Evolutionary conservation across 208 protist species (phyloP).

Genomic region (Crithidia brevicula): DNA sequence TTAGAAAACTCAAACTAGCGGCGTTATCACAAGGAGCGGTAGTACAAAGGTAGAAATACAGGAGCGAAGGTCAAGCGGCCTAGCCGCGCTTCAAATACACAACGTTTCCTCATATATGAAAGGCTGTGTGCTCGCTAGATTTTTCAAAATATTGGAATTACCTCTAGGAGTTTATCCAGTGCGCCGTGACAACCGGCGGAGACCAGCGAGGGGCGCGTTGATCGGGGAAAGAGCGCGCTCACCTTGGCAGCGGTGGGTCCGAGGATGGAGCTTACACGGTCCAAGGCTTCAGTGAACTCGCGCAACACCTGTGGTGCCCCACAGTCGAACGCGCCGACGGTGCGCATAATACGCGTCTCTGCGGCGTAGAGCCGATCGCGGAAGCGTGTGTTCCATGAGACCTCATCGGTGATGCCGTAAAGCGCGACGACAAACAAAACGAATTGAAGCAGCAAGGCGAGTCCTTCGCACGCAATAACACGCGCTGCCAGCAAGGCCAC

Average conservation of each 20-base stretch:
- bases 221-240: slow-evolving; percentile 20
- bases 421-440: slow-evolving; percentile 22
- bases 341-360: slow-evolving; percentile 26
- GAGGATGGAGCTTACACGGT: slow-evolving; percentile 19
- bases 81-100: too few species aligned
- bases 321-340: slow-evolving; percentile 26
- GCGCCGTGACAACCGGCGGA: slow-evolving; percentile 29
- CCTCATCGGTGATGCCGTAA: slow-evolving; percentile 25
- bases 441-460: slow-evolving; percentile 22
- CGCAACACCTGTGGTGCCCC: slow-evolving; percentile 9
- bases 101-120: too few species aligned
- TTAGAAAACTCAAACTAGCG: too few species aligned
- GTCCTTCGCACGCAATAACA: slow-evolving; percentile 21
- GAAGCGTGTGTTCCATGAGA: slow-evolving; percentile 33
- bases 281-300: slow-evolving; percentile 21
- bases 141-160: slow-evolving; percentile 25
- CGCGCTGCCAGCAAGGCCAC: slow-evolving; percentile 20
- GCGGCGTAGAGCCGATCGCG: slow-evolving; percentile 24
- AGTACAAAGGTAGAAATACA: too few species aligned
- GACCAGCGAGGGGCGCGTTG: slow-evolving; percentile 20
- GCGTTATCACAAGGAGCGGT: too few species aligned
- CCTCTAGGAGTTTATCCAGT: slow-evolving; percentile 26
- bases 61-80: too few species aligned
- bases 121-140: too few species aligned
- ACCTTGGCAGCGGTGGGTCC: slow-evolving; percentile 22